These are phyloP conservation scores for Oryza nivara DNA, from an alignment of 176 grass and related monocot species.

Conservation along the genomic window DNA sequence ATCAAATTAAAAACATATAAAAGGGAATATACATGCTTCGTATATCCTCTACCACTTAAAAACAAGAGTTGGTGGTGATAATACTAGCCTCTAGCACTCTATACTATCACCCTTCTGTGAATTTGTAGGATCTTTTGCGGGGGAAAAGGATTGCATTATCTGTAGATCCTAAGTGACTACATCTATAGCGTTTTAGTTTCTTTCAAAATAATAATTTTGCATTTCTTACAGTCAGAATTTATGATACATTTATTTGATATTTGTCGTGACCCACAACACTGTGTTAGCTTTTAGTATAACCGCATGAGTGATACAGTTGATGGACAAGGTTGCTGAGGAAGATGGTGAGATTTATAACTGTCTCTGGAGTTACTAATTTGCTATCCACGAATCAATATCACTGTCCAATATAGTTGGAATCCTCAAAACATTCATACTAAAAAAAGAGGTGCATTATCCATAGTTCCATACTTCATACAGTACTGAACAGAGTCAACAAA, in stretches of 20 bases:
- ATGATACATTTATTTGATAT: background rate
- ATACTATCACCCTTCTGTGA: background rate
- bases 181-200: no score
- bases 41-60: background rate
- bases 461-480: conserved; percentile 6
- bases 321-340: conserved; percentile 2
- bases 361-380: conserved; percentile 13
- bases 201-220: no score
- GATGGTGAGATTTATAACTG: conserved; percentile 16
- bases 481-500: background rate
- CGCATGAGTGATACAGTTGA: conserved; percentile 22
- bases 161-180: background rate
- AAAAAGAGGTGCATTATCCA: conserved; percentile 15
- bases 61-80: background rate
- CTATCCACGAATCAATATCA: background rate
- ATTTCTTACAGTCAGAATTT: background rate
- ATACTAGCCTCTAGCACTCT: background rate
- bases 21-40: background rate
- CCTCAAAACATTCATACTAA: conserved; percentile 35
- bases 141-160: background rate
- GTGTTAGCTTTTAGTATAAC: background rate
- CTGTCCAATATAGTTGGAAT: background rate
- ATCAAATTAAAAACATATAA: conserved; percentile 6
- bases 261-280: background rate
- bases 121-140: background rate